Evolutionary conservation across 2,329 filamentous ascomycete genomes (phyloP).

Genomic region (Diaporthe destruens): DNA sequence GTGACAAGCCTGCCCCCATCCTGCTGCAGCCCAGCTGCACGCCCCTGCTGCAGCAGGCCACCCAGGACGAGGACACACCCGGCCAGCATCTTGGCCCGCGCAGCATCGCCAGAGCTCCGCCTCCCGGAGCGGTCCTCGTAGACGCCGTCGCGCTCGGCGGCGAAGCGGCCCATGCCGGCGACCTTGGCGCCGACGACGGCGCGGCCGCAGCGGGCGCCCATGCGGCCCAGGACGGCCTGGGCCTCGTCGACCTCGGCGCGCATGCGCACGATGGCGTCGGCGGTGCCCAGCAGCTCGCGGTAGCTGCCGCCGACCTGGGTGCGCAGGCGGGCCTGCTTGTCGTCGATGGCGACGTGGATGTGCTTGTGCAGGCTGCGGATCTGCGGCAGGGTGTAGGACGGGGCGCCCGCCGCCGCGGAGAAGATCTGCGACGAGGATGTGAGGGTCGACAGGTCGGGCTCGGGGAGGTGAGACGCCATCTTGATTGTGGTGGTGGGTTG

Average conservation of each 20-base stretch:
- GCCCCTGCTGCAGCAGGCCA: conserved; percentile 63
- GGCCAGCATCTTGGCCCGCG: conserved; percentile 63
- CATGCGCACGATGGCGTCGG: conserved; percentile 95
- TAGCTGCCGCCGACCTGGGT: conserved; percentile 78
- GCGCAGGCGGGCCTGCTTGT: conserved; percentile 72
- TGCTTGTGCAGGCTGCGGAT: conserved; percentile 73
- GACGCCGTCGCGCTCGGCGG: conserved; percentile 45
- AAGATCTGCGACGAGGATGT: conserved; percentile 68
- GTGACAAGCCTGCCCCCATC: conserved; percentile 66
- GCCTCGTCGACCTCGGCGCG: conserved; percentile 80
- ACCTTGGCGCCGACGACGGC: conserved; percentile 76
- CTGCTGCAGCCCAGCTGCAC: conserved; percentile 48
- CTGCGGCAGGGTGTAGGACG: conserved; percentile 69
- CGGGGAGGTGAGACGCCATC: conserved; percentile 56
- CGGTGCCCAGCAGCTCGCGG: conserved; percentile 89
- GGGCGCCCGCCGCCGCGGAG: conserved; percentile 54
- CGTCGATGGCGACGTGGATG: conserved; percentile 70
- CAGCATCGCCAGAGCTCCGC: conserved; percentile 49
- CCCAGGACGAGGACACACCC: conserved; percentile 64
- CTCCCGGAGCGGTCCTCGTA: conserved; percentile 48
- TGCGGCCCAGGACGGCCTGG: conserved; percentile 76
- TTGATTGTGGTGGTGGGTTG: conserved; percentile 1
- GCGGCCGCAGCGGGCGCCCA: conserved; percentile 84
- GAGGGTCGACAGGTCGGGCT: conserved; percentile 62
- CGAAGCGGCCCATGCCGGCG: conserved; percentile 65